Conservation (phyloP, 1,284 basidiomycete genomes). For the Fomitopsis schrenkii region DNA sequence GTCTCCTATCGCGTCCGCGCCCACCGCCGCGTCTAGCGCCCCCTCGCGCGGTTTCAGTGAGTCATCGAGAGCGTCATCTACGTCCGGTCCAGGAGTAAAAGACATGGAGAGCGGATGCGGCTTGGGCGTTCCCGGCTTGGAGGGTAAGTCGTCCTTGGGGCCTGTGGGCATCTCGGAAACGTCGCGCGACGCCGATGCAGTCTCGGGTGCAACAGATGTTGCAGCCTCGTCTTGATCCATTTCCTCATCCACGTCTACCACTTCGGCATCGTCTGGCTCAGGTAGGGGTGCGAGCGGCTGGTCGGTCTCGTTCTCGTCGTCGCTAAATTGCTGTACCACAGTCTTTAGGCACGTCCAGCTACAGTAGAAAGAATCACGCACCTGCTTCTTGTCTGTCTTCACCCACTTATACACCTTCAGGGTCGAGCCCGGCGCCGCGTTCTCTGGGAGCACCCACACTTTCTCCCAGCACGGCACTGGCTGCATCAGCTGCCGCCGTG, state of each 20-base stretch:
- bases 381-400: constrained; percentile 70
- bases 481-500: constrained; percentile 75
- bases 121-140: constrained; percentile 62
- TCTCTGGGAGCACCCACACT: constrained; percentile 56
- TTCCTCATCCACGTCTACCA: constrained; percentile 47
- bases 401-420: constrained; percentile 71
- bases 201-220: constrained; percentile 42
- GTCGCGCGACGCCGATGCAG: constrained; percentile 29
- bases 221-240: constrained; percentile 63
- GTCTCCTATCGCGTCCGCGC: constrained; percentile 22
- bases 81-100: constrained; percentile 28
- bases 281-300: constrained; percentile 74
- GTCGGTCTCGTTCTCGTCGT: constrained; percentile 72
- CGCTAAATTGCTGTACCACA: constrained; percentile 64
- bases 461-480: constrained; percentile 79
- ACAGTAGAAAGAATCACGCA: constrained; percentile 17
- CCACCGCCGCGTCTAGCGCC: constrained; percentile 17
- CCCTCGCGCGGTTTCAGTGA: constrained; percentile 18
- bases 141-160: constrained; percentile 41
- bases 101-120: constrained; percentile 46
- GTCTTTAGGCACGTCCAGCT: not conserved
- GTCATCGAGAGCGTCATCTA: constrained; percentile 26
- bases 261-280: constrained; percentile 36
- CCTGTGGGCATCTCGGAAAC: constrained; percentile 29
- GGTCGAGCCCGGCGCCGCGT: constrained; percentile 46